Evolutionary conservation across 2,329 filamentous ascomycete genomes (phyloP), one percentile per base, ranked within the genome.

Genomic region (Aphanocladium album): DNA sequence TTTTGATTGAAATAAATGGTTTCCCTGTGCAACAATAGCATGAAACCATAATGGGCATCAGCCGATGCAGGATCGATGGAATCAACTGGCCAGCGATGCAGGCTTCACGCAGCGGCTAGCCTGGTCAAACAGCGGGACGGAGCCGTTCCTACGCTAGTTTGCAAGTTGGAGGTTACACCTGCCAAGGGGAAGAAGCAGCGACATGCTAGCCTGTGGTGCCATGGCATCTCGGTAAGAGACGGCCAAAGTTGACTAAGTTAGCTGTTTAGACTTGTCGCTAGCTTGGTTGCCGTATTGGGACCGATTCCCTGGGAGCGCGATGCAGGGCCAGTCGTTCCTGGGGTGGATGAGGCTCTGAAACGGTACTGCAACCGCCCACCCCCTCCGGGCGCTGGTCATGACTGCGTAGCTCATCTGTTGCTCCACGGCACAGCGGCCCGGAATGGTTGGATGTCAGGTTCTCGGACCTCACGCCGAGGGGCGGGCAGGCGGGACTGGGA

Each of bases 1-100:
- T 46, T 46, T 46, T 21, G 41, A 45, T 11, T 23, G n/a, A 46
- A 46, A 11, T 46, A 46, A 5, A 23, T 14, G 19, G 8, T n/a
- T 21, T 21, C 11, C 21, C 30, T 19, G 8, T 39, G 33, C 19
- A 23, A 23, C 7, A n/a, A 12, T 25, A 17, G 39, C 16, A n/a
- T 55, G 52, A 45, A 55, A 55, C 50, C 50, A 12, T 25, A 19
- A 25, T 33, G 4, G 16, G 19, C 23, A 9, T 50, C 46, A 33
- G 52, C 14, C 14, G 27, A 47, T 23, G 41, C 16, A 25, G 23
- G 41, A 11, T 14, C 11, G 41, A 56, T 56, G 53, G 53, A 56
- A 35, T 56, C 37, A 56, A 56, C 27, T 56, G 41, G 41, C n/a
- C 41, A 47, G 41, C 53, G 43, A 56, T 56, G 53, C 37, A 53